Base-by-base conservation (phyloP, 495 filamentous ascomycete genomes). In the Copromyces sp. region DNA sequence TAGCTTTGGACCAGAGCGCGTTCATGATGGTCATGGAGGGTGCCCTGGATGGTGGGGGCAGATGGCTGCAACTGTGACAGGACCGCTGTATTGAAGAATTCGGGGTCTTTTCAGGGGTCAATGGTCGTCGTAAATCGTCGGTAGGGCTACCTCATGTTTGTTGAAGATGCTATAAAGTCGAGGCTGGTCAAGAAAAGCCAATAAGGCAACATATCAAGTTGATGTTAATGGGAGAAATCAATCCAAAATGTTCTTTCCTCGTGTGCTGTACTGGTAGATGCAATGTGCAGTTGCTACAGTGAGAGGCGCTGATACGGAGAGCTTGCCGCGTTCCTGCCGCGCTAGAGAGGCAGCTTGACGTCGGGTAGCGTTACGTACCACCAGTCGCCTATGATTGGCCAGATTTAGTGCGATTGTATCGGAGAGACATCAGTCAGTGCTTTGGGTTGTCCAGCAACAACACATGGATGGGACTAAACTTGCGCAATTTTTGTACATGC, bases 1-100 rank as follows among this genome's bases (percentile, higher is more conserved):
- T 65, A 24, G 24, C 29, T 65, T 79, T 78, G 39, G 81, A 72
- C 83, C 83, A 85, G 59, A 84, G 76, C 68, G 81, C 78, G 76
- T 81, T 84, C 83, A 85, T 85, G 70, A 38, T 83, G 75, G 75
- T 65, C 70, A 44, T 37, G 71, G 32, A n/a, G 71, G 53, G 40
- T 71, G 37, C 44, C 24, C 24, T 37, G 53, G 69, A 8, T 40
- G 70, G 47, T 65, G 39, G n/a, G n/a, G 71, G 47, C 35, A 47
- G 44, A 39, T 8, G 53, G 53, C 53, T 65, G 53, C 53, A 65
- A 65, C 53, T 37, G 38, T 39, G 9, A 39, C 9, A n/a, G 69
- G 39, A 41, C 20, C 69, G 53, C 53, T 61, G 32, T 16, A 61
- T 2, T 61, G 12, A 65, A 65, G 53, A 61, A 32, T 16, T 61